Base-by-base conservation (phyloP, 2,329 filamentous ascomycete genomes). In the Sclerotinia minor region DNA sequence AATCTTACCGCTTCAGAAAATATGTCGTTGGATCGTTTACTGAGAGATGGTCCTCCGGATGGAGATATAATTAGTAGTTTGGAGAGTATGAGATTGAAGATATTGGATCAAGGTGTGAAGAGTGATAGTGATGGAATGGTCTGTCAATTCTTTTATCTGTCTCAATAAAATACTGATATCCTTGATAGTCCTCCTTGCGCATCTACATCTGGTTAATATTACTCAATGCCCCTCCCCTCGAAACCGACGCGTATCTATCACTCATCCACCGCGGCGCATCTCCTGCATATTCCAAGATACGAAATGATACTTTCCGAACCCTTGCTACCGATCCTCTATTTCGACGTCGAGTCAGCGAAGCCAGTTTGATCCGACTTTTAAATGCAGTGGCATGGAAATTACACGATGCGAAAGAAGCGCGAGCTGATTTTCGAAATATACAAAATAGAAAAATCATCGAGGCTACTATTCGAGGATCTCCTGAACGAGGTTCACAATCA, bases 191-290 rank as follows among this genome's bases (percentile, higher is more conserved):
- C 26, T 90, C 93, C 57, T 83, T 95, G 71, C 90, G 95, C 75
- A 96, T 98, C 77, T 98, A 99, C 79, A 87, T 96, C 72, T 99
- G 95, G 95, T 86, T 98, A 52, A 92, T 97, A 73, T 87, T 99
- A 17, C 89, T 99, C 74, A 92, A 97, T 76, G 89, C 94, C 44
- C 89, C 92, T 8, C 88, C 96, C 54, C 83, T 97, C 71, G 85
- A 89, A 55, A 97, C 95, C 68, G 92, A 97, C 75, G 85, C 90
- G 70, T 99, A 99, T 78, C 90, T 98, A 72, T 85, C 87, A 68
- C 89, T 98, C 55, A 90, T 99, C 72, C 93, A 96, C 76, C 92
- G 95, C 71, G 94, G 95, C 71, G 91, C 94, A 32, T 98, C 94
- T 3, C 94, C 94, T 0, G 94, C 93, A 57, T 97, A 99, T 81